These are phyloP conservation scores for Suhomyces coccinellae DNA, from an alignment of 1,139 yeast species.

Conservation along the genomic window DNA sequence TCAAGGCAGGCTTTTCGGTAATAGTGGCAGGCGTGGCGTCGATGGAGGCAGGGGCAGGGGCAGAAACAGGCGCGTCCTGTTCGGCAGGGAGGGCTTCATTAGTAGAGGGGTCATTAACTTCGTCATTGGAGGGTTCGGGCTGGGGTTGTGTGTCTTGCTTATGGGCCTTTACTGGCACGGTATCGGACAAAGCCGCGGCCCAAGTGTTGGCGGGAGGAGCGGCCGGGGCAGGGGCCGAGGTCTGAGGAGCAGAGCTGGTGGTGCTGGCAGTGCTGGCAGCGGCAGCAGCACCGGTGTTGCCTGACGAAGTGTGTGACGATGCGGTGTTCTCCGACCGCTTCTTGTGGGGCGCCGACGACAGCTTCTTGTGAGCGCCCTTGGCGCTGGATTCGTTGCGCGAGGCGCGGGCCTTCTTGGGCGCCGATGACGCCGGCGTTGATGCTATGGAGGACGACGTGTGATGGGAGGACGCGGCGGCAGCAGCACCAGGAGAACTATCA, in stretches of 20 bases:
- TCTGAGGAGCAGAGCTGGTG: not conserved
- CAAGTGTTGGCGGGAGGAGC: constrained; percentile 38
- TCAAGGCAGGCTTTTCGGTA: constrained; percentile 27
- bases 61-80: constrained; percentile 11
- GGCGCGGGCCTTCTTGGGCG: constrained; percentile 11
- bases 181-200: constrained; percentile 53
- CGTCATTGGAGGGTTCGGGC: constrained; percentile 15
- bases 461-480: constrained; percentile 4
- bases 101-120: constrained; percentile 13
- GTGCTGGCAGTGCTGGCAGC: constrained; percentile 18
- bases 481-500: constrained; percentile 6
- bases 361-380: constrained; percentile 12
- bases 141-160: constrained; percentile 17
- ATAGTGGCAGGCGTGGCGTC: constrained; percentile 15
- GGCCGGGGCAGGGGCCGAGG: constrained; percentile 13
- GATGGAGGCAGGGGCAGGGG: constrained; percentile 13
- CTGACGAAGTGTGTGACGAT: constrained; percentile 8
- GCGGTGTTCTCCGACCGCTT: constrained; percentile 12
- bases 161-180: constrained; percentile 21
- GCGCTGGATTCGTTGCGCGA: constrained; percentile 10
- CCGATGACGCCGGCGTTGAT: constrained; percentile 10
- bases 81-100: constrained; percentile 12
- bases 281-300: too few relatives aligned
- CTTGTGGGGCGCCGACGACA: constrained; percentile 10
- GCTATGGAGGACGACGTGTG: constrained; percentile 9